A percentile compares a stretch with the other conserved stretches of the same genome.
Evolutionary conservation across 768 basidiomycete species (phyloP).

Genomic region (Podaxis mareebaensis): DNA sequence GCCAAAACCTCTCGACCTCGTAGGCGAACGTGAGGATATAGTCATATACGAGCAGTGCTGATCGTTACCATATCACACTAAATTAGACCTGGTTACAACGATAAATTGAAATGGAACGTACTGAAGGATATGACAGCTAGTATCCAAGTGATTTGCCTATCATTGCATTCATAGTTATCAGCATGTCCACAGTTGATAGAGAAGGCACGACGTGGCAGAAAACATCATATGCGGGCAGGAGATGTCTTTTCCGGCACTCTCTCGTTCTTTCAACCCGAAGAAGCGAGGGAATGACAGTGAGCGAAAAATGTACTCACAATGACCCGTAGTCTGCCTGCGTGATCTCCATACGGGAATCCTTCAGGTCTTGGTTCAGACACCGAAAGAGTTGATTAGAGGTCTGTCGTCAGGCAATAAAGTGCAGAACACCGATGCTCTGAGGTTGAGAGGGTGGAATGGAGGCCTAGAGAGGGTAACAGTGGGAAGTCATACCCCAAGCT

Average conservation of each 20-base stretch:
- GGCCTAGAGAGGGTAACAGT: too few relatives aligned
- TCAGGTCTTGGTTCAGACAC: neutral
- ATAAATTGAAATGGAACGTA: neutral
- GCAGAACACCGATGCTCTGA: too few relatives aligned
- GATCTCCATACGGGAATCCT: neutral
- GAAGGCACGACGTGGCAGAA: neutral
- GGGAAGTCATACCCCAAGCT: too few relatives aligned
- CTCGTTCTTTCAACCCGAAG: neutral
- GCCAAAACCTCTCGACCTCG: conserved; percentile 14
- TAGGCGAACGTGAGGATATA: conserved; percentile 8
- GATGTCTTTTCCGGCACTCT: too few relatives aligned
- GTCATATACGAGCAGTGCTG: conserved; percentile 11
- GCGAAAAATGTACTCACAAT: neutral
- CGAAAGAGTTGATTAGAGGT: too few relatives aligned
- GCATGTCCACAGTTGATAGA: neutral
- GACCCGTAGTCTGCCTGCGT: conserved; percentile 6
- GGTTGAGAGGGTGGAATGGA: too few relatives aligned
- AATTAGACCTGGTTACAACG: neutral
- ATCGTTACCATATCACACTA: neutral
- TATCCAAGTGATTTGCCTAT: conserved; percentile 6
- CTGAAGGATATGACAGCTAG: conserved; percentile 7
- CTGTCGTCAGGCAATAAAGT: too few relatives aligned
- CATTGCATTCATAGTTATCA: neutral
- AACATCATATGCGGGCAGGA: neutral
- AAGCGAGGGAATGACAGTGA: neutral